Evolutionary conservation across 805 yeast genomes (phyloP).

Genomic region (Wickerhamiella domercqiae): DNA sequence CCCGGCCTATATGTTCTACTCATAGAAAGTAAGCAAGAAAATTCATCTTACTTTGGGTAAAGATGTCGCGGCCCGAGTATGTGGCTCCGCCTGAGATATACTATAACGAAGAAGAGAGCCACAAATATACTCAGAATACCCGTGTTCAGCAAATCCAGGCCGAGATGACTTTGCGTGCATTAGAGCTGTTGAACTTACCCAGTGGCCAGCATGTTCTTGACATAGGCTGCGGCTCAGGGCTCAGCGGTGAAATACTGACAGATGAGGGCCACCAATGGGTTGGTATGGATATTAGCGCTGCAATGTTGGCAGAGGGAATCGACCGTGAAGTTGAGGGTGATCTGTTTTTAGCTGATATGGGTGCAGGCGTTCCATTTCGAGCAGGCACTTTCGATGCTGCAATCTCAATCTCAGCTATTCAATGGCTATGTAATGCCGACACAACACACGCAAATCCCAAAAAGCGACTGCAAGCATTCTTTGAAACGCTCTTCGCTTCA

Average conservation of each 20-base stretch:
- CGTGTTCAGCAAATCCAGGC: slow-evolving; percentile 99
- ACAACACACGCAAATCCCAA: slow-evolving; percentile 68
- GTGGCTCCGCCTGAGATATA: slow-evolving; percentile 94
- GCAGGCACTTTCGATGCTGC: slow-evolving; percentile 97
- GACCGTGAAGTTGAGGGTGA: slow-evolving; percentile 93
- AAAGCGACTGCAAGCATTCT: slow-evolving; percentile 62
- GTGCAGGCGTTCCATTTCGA: slow-evolving; percentile 84
- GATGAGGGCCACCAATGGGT: slow-evolving; percentile 93
- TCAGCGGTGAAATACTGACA: slow-evolving; percentile 82
- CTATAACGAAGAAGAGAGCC: slow-evolving; percentile 79
- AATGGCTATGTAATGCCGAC: slow-evolving; percentile 97
- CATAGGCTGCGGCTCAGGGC: slow-evolving; percentile 94
- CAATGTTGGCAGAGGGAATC: slow-evolving; percentile 88
- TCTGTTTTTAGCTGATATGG: slow-evolving; percentile 80
- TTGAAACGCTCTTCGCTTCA: slow-evolving; percentile 74
- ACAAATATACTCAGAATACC: slow-evolving; percentile 78
- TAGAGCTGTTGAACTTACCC: slow-evolving; percentile 69
- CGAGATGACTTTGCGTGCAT: slow-evolving; percentile 86
- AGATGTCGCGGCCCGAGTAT: slow-evolving; percentile 91
- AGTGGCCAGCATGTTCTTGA: slow-evolving; percentile 59
- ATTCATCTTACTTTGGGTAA: too few relatives aligned
- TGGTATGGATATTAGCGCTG: slow-evolving; percentile 92
- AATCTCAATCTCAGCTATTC: slow-evolving; percentile 84
- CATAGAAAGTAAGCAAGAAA: too few relatives aligned
- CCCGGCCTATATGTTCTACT: too few relatives aligned